Conservation (phyloP, 441 rosid species). For the Viola pubescens region DNA sequence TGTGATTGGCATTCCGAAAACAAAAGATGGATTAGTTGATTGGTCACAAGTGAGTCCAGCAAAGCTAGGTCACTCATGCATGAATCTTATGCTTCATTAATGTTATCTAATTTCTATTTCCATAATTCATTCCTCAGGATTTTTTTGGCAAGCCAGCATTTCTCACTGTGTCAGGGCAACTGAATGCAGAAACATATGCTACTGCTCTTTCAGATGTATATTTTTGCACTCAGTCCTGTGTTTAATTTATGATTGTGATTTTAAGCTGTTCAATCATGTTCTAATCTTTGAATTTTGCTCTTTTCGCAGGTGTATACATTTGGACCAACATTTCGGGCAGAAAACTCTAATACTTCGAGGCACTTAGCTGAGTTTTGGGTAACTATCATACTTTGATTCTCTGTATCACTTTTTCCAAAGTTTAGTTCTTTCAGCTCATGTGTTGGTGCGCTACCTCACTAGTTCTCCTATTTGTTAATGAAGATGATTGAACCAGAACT, state of each 20-base stretch:
- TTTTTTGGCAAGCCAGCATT: conserved; percentile 96
- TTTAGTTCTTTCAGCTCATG: conserved; percentile 10
- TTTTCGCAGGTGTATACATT: conserved; percentile 69
- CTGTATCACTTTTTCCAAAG: background rate
- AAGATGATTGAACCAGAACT: conserved; percentile 99
- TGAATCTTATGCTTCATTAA: conserved; percentile 1
- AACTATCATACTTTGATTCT: conserved; percentile 20
- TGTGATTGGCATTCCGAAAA: conserved; percentile 63
- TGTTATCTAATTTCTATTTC: conserved; percentile 15
- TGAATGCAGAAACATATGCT: conserved; percentile 92
- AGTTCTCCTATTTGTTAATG: conserved; percentile 15
- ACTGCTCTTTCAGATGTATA: conserved; percentile 91
- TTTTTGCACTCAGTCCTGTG: conserved; percentile 9
- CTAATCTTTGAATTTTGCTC: conserved; percentile 5
- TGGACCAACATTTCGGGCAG: conserved; percentile 98
- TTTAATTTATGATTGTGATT: conserved; percentile 4
- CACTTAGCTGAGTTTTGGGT: conserved; percentile 99
- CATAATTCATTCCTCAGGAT: conserved; percentile 43
- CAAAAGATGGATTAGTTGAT: conserved; percentile 67
- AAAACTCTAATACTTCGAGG: conserved; percentile 88
- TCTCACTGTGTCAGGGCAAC: conserved; percentile 97
- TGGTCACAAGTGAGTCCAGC: conserved; percentile 64
- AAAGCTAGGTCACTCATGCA: conserved; percentile 8
- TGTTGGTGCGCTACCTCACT: conserved; percentile 9
- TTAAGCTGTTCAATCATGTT: conserved; percentile 10